Evolutionary conservation across 768 basidiomycete genomes (phyloP), one percentile per base, ranked within the genome.

Genomic region (Pleurotus ostreatus): DNA sequence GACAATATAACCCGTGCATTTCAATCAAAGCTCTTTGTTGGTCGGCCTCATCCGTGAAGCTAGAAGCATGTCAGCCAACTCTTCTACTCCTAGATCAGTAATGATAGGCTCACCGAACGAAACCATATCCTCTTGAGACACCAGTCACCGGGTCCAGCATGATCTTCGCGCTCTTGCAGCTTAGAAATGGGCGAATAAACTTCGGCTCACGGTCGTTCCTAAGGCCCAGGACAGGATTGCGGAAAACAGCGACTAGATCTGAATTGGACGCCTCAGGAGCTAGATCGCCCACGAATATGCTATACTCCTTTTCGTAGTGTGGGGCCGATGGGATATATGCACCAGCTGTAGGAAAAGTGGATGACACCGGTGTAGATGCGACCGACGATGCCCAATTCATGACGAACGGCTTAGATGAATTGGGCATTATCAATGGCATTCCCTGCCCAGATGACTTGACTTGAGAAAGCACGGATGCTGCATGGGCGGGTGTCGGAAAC

Each of bases 91-190:
- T 47, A 59, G 23, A 48, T 55, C 48, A 26, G 54, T 47, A 20
- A 20, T 20, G 30, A 34, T 40, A 22, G 18, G 70, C 81, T 52
- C 58, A 87, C 89, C 94, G 81, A 39, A 97, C 94, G 66, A 96
- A 96, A 25, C 94, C 94, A 69, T 95, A 96, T 3, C 94, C 94
- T 59, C 92, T 80, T 25, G 90, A 92, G 18, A 93, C 83, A 15
- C 93, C 93, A 4, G 92, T 93, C 18, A 88, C 82, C 2, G 94
- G 92, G 69, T 94, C 92, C 47, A 93, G 75, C 92, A 94, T 94
- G 61, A 93, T 96, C 75, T 94, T 94, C 26, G 94, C 94, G 68
- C 92, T 94, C 76, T 93, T 94, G 73, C 93, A 94, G 68, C 92
- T 94, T 38, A 84, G 71, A 73, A 96, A 97, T 2, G 92, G 91